phyloP scores from a whole-genome alignment of 331 rosid genomes.

The Ulmus americana region DNA sequence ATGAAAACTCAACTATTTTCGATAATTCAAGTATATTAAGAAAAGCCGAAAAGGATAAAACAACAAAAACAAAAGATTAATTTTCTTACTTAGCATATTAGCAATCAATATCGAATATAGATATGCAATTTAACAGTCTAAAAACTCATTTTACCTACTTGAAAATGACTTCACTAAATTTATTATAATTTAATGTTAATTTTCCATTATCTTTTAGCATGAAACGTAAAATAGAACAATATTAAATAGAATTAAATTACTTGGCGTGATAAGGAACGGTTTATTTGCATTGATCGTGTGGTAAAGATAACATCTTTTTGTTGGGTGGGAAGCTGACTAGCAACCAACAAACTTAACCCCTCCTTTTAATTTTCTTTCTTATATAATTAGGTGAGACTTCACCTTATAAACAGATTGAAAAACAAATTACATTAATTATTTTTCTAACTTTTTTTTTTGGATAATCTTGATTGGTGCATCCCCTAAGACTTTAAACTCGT shows the following conservation, averaged over 20 bases:
- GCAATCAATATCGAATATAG: neutral
- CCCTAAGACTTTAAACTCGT: too few relatives aligned
- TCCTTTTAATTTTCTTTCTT: conserved; percentile 4
- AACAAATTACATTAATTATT: neutral
- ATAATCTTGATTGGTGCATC: neutral
- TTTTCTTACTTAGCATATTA: too few relatives aligned
- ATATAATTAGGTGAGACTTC: conserved; percentile 15
- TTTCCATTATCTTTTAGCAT: neutral
- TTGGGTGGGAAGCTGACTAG: conserved; percentile 42
- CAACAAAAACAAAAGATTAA: too few relatives aligned
- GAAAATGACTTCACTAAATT: conserved; percentile 3
- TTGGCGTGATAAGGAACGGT: conserved; percentile 25
- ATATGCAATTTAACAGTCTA: neutral
- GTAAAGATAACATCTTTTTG: conserved; percentile 9
- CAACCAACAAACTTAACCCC: conserved; percentile 29
- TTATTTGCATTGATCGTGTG: conserved; percentile 6
- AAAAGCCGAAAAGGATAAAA: too few relatives aligned
- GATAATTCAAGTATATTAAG: too few relatives aligned
- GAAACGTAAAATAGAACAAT: neutral
- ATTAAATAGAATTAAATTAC: conserved; percentile 2
- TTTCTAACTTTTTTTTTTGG: neutral
- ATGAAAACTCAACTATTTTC: too few relatives aligned
- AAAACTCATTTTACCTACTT: neutral
- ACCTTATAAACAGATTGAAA: conserved; percentile 3
- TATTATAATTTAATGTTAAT: neutral